Percentiles rank a stretch among this genome's conserved stretches.
Conservation (phyloP, 176 grass and related monocot species). For the Saccharum spontaneum region DNA sequence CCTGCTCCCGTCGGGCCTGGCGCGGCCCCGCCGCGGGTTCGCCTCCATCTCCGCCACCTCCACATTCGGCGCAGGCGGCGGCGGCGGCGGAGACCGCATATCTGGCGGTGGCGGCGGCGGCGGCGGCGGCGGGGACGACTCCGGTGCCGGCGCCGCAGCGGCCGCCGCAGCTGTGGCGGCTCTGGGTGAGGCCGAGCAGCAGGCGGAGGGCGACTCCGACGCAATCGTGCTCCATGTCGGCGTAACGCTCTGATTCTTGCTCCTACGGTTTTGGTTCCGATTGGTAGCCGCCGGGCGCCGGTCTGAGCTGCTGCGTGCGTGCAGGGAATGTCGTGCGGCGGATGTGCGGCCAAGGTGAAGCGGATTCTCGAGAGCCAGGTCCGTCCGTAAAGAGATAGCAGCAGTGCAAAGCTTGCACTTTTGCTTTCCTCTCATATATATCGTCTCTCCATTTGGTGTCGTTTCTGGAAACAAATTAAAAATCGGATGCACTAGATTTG, state of each 20-base stretch:
- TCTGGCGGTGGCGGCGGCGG: neutral
- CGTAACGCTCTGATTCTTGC: conserved; percentile 21
- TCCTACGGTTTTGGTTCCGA: neutral
- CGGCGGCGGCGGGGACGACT: neutral
- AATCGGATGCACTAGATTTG: neutral
- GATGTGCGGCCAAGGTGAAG: conserved; percentile 77
- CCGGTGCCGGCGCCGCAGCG: conserved; percentile 29
- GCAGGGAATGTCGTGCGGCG: conserved; percentile 84
- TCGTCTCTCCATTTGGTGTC: neutral
- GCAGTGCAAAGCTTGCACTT: neutral
- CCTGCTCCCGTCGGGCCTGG: neutral
- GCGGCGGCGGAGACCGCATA: neutral
- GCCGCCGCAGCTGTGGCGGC: conserved; percentile 17
- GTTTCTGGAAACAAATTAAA: neutral
- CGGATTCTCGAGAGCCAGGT: conserved; percentile 79
- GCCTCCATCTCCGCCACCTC: conserved; percentile 22
- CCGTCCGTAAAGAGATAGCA: neutral
- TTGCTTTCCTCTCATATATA: neutral
- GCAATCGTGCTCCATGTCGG: conserved; percentile 79
- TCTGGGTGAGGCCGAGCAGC: conserved; percentile 40
- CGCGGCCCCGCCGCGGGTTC: neutral
- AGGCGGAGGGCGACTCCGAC: conserved; percentile 32
- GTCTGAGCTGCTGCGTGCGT: neutral
- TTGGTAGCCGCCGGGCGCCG: neutral
- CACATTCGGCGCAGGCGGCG: conserved; percentile 36